Base-by-base conservation (phyloP, 1,284 basidiomycete species). In the Irpex sp. region DNA sequence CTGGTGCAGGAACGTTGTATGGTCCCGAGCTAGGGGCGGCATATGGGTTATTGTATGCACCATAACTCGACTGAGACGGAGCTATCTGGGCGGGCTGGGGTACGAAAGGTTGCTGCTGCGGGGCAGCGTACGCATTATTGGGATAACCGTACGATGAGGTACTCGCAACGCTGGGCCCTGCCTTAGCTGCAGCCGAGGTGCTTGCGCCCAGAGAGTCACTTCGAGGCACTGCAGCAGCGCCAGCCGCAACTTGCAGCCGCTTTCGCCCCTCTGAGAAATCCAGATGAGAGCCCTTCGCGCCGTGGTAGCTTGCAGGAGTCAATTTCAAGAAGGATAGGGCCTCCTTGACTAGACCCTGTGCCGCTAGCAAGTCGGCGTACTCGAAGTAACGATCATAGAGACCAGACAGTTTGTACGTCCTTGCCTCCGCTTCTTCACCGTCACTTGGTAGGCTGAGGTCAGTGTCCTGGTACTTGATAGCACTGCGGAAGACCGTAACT, bases 311-410 rank as follows among this genome's bases (percentile, higher is more conserved):
- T 13, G 79, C 71, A 1, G 97, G 97, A 0, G 91, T 94, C 69
- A 94, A 81, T 71, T 88, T 85, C 71, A 97, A 79, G 76, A 94
- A 97, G 61, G 82, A 81, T 47, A 91, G 85, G 0, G 96, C 97
- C 62, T 96, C 88, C 67, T 89, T 85, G 59, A 97, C 79, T 36
- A 97, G 83, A 54, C 96, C 96, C 73, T 99, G 97, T 0, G 92
- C 86, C 7, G 94, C 92, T 37, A 99, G 83, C 64, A 98, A 78
- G 70, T 97, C 93, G 9, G 97, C 95, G 72, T 99, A 99, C 78
- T 98, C 97, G 72, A 93, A 89, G 80, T 97, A 98, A 37, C 91
- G 86, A 74, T 98, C 96, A 75, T 99, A 98, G 56, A 99, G 79
- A 9, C 81, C 81, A 0, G 92, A 86, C 17, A 98, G 85, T 77